Base-by-base conservation (phyloP, 306 rosid species). In the Cucumis cinereus region DNA sequence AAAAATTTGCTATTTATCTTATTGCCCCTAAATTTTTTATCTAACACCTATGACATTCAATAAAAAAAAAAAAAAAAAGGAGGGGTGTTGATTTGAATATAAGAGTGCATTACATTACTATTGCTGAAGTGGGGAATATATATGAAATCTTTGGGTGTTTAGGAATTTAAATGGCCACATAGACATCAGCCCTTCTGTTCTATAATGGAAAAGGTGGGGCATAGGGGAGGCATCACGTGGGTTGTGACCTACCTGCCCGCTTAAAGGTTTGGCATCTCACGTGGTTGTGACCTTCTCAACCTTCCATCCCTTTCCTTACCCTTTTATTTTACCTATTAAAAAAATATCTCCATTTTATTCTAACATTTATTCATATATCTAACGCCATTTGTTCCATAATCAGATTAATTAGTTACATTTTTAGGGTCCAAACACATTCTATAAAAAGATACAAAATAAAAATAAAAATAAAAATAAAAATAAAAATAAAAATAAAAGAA, bases 161-260 rank as follows among this genome's bases (percentile, higher is more conserved):
- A 8, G 40, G 73, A 66, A 66, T 66, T 63, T 66, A 19, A 66
- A n/a, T 38, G 24, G 9, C 5, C 10, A 66, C 28, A n/a, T n/a
- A n/a, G n/a, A n/a, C n/a, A n/a, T n/a, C n/a, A n/a, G n/a, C n/a
- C n/a, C n/a, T n/a, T n/a, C n/a, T n/a, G n/a, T n/a, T n/a, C n/a
- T n/a, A n/a, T n/a, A n/a, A 64, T 1, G 30, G 28, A 41, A 67
- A 62, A 38, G 52, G 33, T 55, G 22, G 85, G 83, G 85, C 90
- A 87, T 80, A 84, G 90, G 87, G 15, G 30, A 76, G 86, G n/a
- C 82, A 81, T 86, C 97, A 93, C 97, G 98, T 89, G 92, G 92
- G 82, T 74, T 83, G 50, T 77, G 97, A 45, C 93, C 96, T 92
- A 81, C 85, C 26, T 63, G 91, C 85, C 78, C 83, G 75, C 87